Evolutionary conservation across 1,284 basidiomycete species (phyloP), one percentile per base, ranked within the genome.

Genomic region (Stygiomarasmius scandens): DNA sequence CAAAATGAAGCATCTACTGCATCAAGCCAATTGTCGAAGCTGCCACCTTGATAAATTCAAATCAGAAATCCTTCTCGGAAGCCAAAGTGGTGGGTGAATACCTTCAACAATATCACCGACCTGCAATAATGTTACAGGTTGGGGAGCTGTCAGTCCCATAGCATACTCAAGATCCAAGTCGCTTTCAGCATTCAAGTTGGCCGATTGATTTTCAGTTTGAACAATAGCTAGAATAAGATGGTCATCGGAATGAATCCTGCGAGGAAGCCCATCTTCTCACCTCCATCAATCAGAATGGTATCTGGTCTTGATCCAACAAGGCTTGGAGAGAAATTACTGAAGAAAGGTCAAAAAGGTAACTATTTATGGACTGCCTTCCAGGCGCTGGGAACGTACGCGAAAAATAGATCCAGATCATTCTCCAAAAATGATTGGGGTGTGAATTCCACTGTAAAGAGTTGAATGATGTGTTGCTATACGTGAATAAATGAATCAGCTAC

Each of bases 81-180:
- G 10, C 32, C 23, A 38, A 29, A 24, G 34, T n/a, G n/a, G n/a
- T n/a, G n/a, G n/a, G n/a, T n/a, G n/a, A n/a, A n/a, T n/a, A 77
- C 80, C 76, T 67, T 76, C 64, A 4, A 73, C 60, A 12, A 74
- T 54, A 63, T 82, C 80, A 27, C 81, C 81, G 6, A 77, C 71
- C 65, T 85, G 80, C 55, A 83, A 75, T 24, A 84, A 65, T 10
- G 73, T 75, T 51, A 83, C 66, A 0, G 68, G 68, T 54, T 79
- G 76, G 24, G 72, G 69, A 38, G 76, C 75, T 3, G 76, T 77
- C 23, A 84, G 70, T 14, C 66, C 67, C 73, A 84, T 82, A 2
- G 68, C 73, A 61, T 82, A 85, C 61, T 85, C 67, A 6, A 84
- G 65, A 38, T 60, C 84, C 14, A 87, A 76, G 62, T 83, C 71